Evolutionary conservation across 2,329 filamentous ascomycete species (phyloP), one percentile per base, ranked within the genome.

Genomic region (Pseudogymnoascus sp.): DNA sequence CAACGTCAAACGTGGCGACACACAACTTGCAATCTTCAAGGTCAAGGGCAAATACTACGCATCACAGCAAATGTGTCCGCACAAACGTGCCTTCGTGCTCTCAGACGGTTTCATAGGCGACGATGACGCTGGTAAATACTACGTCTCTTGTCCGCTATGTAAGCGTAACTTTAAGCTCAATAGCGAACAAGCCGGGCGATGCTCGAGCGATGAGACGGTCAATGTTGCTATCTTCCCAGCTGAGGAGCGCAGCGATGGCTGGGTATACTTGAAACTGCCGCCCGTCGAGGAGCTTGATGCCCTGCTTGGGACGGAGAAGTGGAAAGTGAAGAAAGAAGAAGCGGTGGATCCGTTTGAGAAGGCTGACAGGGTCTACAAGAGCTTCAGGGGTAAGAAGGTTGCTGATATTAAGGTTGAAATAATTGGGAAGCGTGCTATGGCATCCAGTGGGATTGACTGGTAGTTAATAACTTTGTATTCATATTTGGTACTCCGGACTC

Each of bases 51-150:
- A 83, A 62, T 96, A 88, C 80, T 93, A 93, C 75, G 89, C 90
- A 64, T 89, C 89, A 13, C 92, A 96, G 77, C 91, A 96, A 73
- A 96, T 96, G 92, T 96, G 92, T 74, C 92, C 92, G 9, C 91
- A 96, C 78, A 95, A 93, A 77, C 88, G 91, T 10, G 88, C 91
- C 0, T 96, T 96, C 71, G 88, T 93, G n/a, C 84, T 96, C 26
- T 89, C 88, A 0, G 93, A 96, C 72, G 91, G 91, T 1, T 78
- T 96, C 7, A 83, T 96, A 56, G 92, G 93, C 42, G 70, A 76
- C 65, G 74, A 77, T 56, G 69, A 74, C 64, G 70, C 77, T 64
- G 78, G 84, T 66, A 87, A 86, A 65, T 86, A 92, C n/a, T 96
- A 89, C 87, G 84, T 96, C 17, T 91, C 88, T 0, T 96, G 91